A percentile compares a stretch with the other conserved stretches of the same genome.
Conservation (phyloP, 768 basidiomycete genomes). For the Tricholoma hemisulphureum region DNA sequence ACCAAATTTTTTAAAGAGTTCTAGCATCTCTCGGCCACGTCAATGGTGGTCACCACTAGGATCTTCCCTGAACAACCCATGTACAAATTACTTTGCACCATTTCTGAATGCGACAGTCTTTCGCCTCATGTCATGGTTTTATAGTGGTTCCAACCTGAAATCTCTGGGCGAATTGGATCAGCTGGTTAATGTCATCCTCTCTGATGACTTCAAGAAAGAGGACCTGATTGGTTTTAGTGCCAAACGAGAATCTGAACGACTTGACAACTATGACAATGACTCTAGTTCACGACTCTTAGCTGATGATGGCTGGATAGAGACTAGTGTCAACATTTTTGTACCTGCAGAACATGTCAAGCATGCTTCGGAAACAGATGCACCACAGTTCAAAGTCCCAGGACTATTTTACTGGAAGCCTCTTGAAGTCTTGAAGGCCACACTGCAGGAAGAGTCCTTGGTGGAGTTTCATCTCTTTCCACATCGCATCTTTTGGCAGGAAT, state of each 20-base stretch:
- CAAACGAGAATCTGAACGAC: slow-evolving; percentile 7
- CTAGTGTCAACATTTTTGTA: slow-evolving; percentile 19
- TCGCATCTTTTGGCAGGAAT: slow-evolving; percentile 13
- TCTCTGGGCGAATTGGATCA: slow-evolving; percentile 19
- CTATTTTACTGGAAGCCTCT: slow-evolving; percentile 24
- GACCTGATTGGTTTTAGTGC: slow-evolving; percentile 21
- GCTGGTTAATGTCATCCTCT: slow-evolving; percentile 24
- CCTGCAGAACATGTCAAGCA: slow-evolving; percentile 17
- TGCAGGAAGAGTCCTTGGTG: slow-evolving; percentile 11
- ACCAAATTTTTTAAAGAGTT: not conserved
- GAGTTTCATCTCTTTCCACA: slow-evolving; percentile 14
- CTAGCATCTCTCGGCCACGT: not conserved
- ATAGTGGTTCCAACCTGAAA: slow-evolving; percentile 12
- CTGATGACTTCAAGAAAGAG: slow-evolving; percentile 19
- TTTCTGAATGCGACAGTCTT: slow-evolving; percentile 22
- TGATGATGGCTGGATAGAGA: slow-evolving; percentile 22
- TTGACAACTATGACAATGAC: slow-evolving; percentile 10
- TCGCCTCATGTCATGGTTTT: slow-evolving; percentile 23
- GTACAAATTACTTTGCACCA: slow-evolving; percentile 5
- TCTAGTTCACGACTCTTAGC: not conserved
- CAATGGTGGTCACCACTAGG: not conserved
- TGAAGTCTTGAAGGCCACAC: slow-evolving; percentile 21
- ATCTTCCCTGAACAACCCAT: not conserved
- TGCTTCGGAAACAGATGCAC: slow-evolving; percentile 24
- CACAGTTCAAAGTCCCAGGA: slow-evolving; percentile 27